phyloP scores from a whole-genome alignment of 2,329 filamentous ascomycete species.

The Ampelomyces quisqualis region DNA sequence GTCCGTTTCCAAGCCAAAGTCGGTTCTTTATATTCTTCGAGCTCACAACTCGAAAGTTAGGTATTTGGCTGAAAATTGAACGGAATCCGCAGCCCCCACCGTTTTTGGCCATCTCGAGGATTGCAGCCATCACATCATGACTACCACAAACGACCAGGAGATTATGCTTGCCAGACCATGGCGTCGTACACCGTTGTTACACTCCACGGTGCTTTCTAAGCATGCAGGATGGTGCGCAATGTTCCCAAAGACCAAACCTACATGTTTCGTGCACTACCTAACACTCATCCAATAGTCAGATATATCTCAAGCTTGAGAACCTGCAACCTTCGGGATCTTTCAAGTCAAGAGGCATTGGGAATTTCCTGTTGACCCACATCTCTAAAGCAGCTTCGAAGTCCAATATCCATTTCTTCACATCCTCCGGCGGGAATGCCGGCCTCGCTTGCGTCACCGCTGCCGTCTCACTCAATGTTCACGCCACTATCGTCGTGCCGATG shows the following conservation, averaged over 20 bases:
- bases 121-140: background rate
- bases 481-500: slow-evolving; percentile 70
- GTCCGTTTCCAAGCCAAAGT: too few relatives aligned
- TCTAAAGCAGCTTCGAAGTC: slow-evolving; percentile 23
- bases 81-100: too few relatives aligned
- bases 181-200: slow-evolving; percentile 68
- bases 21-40: too few relatives aligned
- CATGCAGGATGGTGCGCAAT: slow-evolving; percentile 63
- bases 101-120: too few relatives aligned
- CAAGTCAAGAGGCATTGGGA: slow-evolving; percentile 73
- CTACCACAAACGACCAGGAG: background rate
- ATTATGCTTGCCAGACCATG: slow-evolving; percentile 49
- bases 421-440: slow-evolving; percentile 77
- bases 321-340: slow-evolving; percentile 80
- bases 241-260: background rate
- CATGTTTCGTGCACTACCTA: background rate
- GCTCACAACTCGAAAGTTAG: too few relatives aligned
- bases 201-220: slow-evolving; percentile 64
- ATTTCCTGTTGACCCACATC: slow-evolving; percentile 59
- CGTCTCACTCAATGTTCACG: slow-evolving; percentile 58
- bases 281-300: slow-evolving; percentile 51
- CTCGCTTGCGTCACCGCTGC: slow-evolving; percentile 75
- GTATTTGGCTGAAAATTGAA: too few relatives aligned
- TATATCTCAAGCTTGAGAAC: slow-evolving; percentile 80
- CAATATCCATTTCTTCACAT: slow-evolving; percentile 69